phyloP scores from a whole-genome alignment of 257 asterid genomes.

The Rauvolfia tetraphylla region DNA sequence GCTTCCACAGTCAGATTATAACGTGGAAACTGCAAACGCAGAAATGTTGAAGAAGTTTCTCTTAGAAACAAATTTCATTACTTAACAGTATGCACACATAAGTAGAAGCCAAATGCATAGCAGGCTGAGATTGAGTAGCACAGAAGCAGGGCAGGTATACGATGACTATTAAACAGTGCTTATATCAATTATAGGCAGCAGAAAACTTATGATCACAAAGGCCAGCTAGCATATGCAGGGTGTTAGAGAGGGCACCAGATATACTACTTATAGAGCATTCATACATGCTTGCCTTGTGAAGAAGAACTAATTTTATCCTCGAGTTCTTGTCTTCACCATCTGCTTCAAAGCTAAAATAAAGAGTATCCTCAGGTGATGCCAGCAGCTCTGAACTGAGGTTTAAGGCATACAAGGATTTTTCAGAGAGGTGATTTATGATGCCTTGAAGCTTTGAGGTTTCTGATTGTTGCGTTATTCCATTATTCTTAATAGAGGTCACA shows the following conservation, averaged over 20 bases:
- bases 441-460: constrained; percentile 38
- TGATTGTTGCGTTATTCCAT: constrained; percentile 26
- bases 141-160: background rate
- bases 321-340: constrained; percentile 34
- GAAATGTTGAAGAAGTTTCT: constrained; percentile 1
- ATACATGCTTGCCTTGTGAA: constrained; percentile 82
- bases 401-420: constrained; percentile 54
- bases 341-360: constrained; percentile 49
- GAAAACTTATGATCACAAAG: background rate
- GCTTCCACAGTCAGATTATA: constrained; percentile 74
- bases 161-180: too few relatives aligned
- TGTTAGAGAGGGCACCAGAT: background rate
- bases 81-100: background rate
- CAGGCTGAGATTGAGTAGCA: background rate
- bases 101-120: background rate
- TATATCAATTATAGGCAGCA: background rate
- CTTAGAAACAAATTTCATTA: background rate
- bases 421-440: constrained; percentile 41
- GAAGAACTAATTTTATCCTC: constrained; percentile 65
- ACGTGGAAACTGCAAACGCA: constrained; percentile 52
- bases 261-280: background rate
- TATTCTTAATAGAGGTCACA: constrained; percentile 36
- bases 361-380: constrained; percentile 57
- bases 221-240: background rate
- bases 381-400: constrained; percentile 63